These are phyloP conservation scores for Osmozyma mogii DNA, from an alignment of 805 yeast genomes.

Conservation along the genomic window DNA sequence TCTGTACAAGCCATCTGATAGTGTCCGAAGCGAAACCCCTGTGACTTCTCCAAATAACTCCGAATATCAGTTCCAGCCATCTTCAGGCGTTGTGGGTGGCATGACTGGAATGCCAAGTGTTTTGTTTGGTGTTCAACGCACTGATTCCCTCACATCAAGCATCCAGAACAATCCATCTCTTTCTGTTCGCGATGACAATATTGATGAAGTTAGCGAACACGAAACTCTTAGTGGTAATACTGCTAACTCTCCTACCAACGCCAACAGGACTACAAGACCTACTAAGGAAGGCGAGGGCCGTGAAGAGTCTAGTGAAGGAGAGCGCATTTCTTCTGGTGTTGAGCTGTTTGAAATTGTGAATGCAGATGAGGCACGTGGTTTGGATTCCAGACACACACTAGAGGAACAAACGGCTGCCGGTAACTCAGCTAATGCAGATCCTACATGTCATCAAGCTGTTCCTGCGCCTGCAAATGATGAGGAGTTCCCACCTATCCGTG, in stretches of 20 bases:
- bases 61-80: slow-evolving; percentile 36
- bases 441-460: neutral
- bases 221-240: slow-evolving; percentile 27
- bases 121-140: slow-evolving; percentile 44
- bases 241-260: slow-evolving; percentile 4
- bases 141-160: slow-evolving; percentile 80
- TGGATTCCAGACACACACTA: slow-evolving; percentile 4
- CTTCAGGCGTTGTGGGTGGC: slow-evolving; percentile 29
- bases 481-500: slow-evolving; percentile 59
- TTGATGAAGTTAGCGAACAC: slow-evolving; percentile 36
- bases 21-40: slow-evolving; percentile 32
- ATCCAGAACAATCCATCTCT: slow-evolving; percentile 88
- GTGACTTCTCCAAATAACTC: slow-evolving; percentile 42
- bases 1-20: slow-evolving; percentile 18
- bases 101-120: slow-evolving; percentile 39
- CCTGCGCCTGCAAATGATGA: slow-evolving; percentile 16
- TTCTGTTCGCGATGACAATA: slow-evolving; percentile 73
- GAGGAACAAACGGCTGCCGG: too few relatives aligned
- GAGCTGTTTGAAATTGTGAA: slow-evolving; percentile 50
- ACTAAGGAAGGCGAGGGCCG: too few relatives aligned
- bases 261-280: neutral
- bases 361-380: slow-evolving; percentile 37
- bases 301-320: slow-evolving; percentile 28
- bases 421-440: neutral
- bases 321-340: slow-evolving; percentile 35